Percentiles rank a stretch among this genome's conserved stretches.
These are phyloP conservation scores for Lodderomyces orthopsilosis DNA, from an alignment of 1,139 yeast species.

Conservation along the genomic window DNA sequence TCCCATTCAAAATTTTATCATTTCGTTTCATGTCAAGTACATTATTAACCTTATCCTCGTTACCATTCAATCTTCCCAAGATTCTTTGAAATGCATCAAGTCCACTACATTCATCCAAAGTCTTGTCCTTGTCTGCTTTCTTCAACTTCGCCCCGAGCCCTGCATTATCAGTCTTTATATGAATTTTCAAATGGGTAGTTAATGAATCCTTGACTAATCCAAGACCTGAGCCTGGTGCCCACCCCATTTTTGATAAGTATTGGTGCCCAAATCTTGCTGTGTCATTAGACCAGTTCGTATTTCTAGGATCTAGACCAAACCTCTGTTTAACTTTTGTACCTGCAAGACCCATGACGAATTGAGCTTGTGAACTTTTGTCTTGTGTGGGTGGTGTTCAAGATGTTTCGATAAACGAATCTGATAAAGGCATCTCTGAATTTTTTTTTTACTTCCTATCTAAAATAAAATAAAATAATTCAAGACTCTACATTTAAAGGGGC, in stretches of 20 bases:
- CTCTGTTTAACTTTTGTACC: slow-evolving; percentile 80
- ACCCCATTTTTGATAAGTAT: slow-evolving; percentile 77
- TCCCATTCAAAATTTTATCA: slow-evolving; percentile 68
- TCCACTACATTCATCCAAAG: slow-evolving; percentile 81
- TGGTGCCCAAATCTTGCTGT: slow-evolving; percentile 84
- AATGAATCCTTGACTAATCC: slow-evolving; percentile 66
- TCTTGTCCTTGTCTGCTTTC: slow-evolving; percentile 47
- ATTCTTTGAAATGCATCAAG: slow-evolving; percentile 90
- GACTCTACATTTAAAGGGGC: no score
- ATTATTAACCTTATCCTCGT: slow-evolving; percentile 54
- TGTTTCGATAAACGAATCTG: neutral
- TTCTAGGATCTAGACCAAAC: slow-evolving; percentile 90
- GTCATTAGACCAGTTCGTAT: slow-evolving; percentile 92
- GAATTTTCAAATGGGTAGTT: slow-evolving; percentile 80
- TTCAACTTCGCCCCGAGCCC: slow-evolving; percentile 84
- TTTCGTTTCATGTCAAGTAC: slow-evolving; percentile 67
- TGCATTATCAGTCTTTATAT: slow-evolving; percentile 72
- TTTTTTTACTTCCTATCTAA: neutral
- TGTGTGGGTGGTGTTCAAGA: neutral
- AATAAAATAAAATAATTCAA: no score
- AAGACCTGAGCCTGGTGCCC: slow-evolving; percentile 89
- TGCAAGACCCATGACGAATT: slow-evolving; percentile 72
- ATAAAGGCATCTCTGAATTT: neutral
- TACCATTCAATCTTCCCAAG: slow-evolving; percentile 81
- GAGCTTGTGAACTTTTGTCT: neutral